Evolutionary conservation across 441 rosid species (phyloP).

Genomic region (Gossypium gossypioides): DNA sequence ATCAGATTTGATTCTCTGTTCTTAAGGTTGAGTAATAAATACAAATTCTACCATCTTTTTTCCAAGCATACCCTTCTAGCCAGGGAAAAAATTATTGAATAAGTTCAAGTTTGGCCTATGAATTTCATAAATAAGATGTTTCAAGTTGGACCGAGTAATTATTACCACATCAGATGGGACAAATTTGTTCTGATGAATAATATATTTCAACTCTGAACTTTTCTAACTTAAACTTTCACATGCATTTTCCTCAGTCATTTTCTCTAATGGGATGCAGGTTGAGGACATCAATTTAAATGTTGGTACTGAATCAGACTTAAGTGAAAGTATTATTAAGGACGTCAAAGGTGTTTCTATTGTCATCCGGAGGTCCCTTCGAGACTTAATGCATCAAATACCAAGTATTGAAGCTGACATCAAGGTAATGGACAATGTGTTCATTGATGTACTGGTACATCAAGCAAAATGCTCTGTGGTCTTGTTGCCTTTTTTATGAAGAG

Average conservation of each 20-base stretch:
- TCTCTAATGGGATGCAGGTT: slow-evolving; percentile 37
- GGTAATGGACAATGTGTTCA: slow-evolving; percentile 39
- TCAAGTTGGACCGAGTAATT: neutral
- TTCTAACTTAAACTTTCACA: slow-evolving; percentile 1
- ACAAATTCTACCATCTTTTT: neutral
- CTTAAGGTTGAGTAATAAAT: neutral
- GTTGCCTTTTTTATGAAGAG: slow-evolving; percentile 5
- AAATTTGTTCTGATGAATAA: neutral
- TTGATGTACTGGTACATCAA: slow-evolving; percentile 4
- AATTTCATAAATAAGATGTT: neutral
- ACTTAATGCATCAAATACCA: slow-evolving; percentile 80
- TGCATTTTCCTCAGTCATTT: neutral
- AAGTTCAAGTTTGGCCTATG: neutral
- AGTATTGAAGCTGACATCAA: slow-evolving; percentile 56
- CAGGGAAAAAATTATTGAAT: neutral
- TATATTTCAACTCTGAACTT: slow-evolving; percentile 2
- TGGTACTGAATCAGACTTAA: slow-evolving; percentile 64
- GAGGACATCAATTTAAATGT: slow-evolving; percentile 94
- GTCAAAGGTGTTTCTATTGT: slow-evolving; percentile 86
- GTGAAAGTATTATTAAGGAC: slow-evolving; percentile 88
- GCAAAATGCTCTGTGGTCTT: neutral
- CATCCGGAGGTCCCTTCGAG: slow-evolving; percentile 78
- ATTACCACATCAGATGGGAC: neutral
- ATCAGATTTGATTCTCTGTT: neutral
- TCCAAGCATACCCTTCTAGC: neutral